Conservation (phyloP, 2,329 filamentous ascomycete species). For the Clonostachys solani region DNA sequence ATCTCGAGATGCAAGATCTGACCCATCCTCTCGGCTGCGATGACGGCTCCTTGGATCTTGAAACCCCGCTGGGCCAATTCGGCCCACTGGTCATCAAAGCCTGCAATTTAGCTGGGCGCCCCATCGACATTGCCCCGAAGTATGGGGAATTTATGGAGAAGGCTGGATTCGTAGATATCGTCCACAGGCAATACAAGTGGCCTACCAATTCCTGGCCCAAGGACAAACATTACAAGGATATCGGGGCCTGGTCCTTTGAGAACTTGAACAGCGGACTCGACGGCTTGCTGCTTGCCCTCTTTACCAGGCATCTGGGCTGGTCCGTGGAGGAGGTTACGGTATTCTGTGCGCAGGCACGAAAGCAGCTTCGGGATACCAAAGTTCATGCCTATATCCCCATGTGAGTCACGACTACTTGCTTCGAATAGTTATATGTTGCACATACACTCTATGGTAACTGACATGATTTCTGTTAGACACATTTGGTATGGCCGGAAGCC, state of each 20-base stretch:
- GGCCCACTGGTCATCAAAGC: slow-evolving; percentile 11
- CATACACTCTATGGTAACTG: too few species aligned
- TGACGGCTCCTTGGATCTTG: slow-evolving; percentile 11
- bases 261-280: slow-evolving; percentile 26
- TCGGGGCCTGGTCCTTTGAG: slow-evolving; percentile 32
- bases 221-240: slow-evolving; percentile 43
- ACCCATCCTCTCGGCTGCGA: slow-evolving; percentile 14
- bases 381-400: slow-evolving; percentile 33
- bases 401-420: slow-evolving; percentile 14
- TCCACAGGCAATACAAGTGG: slow-evolving; percentile 21
- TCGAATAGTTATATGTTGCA: too few species aligned
- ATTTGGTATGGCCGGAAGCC: too few species aligned
- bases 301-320: slow-evolving; percentile 31
- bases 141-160: slow-evolving; percentile 5
- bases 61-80: slow-evolving; percentile 12
- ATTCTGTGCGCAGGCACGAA: slow-evolving; percentile 23
- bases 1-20: slow-evolving; percentile 51
- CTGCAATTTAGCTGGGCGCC: slow-evolving; percentile 11
- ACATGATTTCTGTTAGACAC: too few species aligned
- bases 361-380: slow-evolving; percentile 22
- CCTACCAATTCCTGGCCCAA: slow-evolving; percentile 48
- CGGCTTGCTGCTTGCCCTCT: slow-evolving; percentile 27
- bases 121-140: slow-evolving; percentile 4
- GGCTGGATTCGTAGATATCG: slow-evolving; percentile 11
- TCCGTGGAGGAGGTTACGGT: slow-evolving; percentile 19